These are phyloP conservation scores for Leccinum boreale DNA, from an alignment of 768 basidiomycete genomes.

Conservation along the genomic window DNA sequence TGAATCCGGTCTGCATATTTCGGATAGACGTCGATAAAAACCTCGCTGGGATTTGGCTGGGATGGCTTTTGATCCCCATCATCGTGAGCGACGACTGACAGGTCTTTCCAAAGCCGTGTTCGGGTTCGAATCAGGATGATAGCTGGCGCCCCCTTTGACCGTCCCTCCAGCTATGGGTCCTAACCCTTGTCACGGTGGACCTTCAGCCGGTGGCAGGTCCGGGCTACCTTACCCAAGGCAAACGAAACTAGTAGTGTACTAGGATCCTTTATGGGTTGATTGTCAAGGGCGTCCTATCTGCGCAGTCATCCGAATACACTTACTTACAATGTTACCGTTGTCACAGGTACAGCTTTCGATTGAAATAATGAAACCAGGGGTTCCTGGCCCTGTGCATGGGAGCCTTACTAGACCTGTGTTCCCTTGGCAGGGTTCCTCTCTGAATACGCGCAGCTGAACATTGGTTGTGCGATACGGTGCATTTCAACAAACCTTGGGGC, in stretches of 20 bases:
- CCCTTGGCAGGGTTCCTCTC: background rate
- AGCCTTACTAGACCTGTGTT: background rate
- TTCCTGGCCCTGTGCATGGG: background rate
- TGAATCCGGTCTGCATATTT: background rate
- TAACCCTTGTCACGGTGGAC: background rate
- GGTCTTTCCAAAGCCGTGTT: background rate
- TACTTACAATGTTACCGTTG: background rate
- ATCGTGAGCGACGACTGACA: too few relatives aligned
- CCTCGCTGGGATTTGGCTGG: too few relatives aligned
- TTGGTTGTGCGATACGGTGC: too few relatives aligned
- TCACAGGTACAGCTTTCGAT: background rate
- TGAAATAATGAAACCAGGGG: background rate
- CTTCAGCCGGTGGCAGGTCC: background rate
- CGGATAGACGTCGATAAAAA: background rate
- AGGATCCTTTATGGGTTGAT: background rate
- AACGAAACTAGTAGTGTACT: background rate
- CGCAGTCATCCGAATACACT: background rate
- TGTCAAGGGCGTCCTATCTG: background rate
- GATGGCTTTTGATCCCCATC: too few relatives aligned
- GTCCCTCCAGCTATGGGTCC: too few relatives aligned
- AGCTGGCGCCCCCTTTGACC: too few relatives aligned
- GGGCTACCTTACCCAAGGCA: background rate
- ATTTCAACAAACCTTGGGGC: too few relatives aligned
- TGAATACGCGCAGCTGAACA: background rate
- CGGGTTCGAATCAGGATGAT: too few relatives aligned